phyloP scores from a whole-genome alignment of 345 rosid genomes.

The Gossypium raimondii region DNA sequence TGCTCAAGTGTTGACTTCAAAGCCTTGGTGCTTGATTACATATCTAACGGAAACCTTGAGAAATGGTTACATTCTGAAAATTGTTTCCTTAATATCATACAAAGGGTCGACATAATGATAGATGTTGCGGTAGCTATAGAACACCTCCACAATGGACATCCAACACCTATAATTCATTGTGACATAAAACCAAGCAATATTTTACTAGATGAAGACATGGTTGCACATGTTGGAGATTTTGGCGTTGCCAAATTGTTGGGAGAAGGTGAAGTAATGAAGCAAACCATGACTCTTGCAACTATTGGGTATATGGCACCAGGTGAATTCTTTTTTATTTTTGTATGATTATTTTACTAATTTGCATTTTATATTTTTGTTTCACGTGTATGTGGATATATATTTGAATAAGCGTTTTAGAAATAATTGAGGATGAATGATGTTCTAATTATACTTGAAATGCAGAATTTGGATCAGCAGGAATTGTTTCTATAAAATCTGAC shows the following conservation, averaged over 20 bases:
- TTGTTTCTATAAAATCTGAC: neutral
- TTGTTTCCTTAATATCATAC: neutral
- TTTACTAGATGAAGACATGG: constrained; percentile 8
- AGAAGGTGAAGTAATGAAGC: neutral
- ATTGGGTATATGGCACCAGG: constrained; percentile 23
- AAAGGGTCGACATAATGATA: constrained; percentile 13
- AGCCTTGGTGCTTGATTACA: constrained; percentile 20
- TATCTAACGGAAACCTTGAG: constrained; percentile 20
- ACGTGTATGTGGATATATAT: neutral
- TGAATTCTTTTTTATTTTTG: neutral
- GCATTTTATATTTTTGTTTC: neutral
- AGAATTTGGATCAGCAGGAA: constrained; percentile 16
- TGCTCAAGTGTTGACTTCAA: constrained; percentile 13
- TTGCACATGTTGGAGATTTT: constrained; percentile 12
- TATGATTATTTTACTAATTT: neutral
- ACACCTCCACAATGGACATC: constrained; percentile 4
- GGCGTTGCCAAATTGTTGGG: constrained; percentile 12
- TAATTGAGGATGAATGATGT: neutral
- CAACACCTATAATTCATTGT: constrained; percentile 7
- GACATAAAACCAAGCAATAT: constrained; percentile 18
- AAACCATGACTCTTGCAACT: constrained; percentile 4
- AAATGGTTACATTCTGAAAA: constrained; percentile 13
- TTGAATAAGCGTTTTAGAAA: neutral
- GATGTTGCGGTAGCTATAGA: constrained; percentile 18
- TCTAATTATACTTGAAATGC: neutral